A percentile compares a stretch with the other conserved stretches of the same genome.
Conservation (phyloP, 2,329 filamentous ascomycete genomes). For the Drechslerella coelobrocha region DNA sequence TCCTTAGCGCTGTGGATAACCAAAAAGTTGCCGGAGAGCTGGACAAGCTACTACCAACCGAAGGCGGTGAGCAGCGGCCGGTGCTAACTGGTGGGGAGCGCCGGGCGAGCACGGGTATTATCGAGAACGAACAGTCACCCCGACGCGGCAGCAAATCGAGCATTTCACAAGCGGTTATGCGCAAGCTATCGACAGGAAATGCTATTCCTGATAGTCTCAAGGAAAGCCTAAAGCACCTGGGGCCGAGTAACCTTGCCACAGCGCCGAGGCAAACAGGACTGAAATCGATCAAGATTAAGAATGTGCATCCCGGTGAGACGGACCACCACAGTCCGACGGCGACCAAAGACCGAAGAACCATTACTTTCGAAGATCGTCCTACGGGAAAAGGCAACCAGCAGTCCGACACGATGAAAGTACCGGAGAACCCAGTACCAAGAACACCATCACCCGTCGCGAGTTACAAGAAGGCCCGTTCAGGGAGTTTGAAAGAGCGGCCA, state of each 20-base stretch:
- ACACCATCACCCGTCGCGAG: slow-evolving; percentile 63
- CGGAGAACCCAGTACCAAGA: slow-evolving; percentile 55
- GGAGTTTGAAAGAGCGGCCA: slow-evolving; percentile 78
- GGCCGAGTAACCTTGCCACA: slow-evolving; percentile 71
- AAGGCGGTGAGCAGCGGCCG: background rate
- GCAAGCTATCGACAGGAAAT: slow-evolving; percentile 48
- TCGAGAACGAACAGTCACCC: slow-evolving; percentile 60
- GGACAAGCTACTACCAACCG: slow-evolving; percentile 23
- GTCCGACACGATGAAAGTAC: slow-evolving; percentile 51
- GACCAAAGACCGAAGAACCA: slow-evolving; percentile 19
- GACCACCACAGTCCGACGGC: slow-evolving; percentile 46
- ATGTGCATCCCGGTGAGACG: slow-evolving; percentile 54
- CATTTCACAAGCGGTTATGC: slow-evolving; percentile 52
- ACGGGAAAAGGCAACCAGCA: background rate
- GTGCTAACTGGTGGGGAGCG: slow-evolving; percentile 7
- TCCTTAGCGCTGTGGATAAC: slow-evolving; percentile 60
- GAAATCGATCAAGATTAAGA: slow-evolving; percentile 72
- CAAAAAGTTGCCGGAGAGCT: slow-evolving; percentile 30
- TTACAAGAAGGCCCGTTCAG: slow-evolving; percentile 63
- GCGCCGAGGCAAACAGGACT: slow-evolving; percentile 69
- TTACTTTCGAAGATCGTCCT: slow-evolving; percentile 26
- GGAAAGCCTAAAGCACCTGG: slow-evolving; percentile 70
- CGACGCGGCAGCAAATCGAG: slow-evolving; percentile 32
- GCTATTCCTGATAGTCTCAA: slow-evolving; percentile 63
- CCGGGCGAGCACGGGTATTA: slow-evolving; percentile 57